Base-by-base conservation (phyloP, 75 land plant species). In the Pinus albicaulis region DNA sequence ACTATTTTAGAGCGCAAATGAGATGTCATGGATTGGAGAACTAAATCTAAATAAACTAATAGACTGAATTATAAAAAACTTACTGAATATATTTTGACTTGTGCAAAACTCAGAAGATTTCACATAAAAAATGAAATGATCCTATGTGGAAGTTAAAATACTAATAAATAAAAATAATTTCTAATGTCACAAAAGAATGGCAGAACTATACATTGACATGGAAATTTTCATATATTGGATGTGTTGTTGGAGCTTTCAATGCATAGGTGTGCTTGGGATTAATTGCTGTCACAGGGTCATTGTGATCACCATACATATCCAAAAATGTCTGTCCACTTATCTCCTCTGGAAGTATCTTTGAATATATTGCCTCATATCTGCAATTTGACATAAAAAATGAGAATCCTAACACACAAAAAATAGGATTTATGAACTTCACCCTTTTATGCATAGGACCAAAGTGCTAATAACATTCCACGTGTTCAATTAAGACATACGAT, bases 151-250 rank as follows among this genome's bases (percentile, higher is more conserved):
- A 65, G 69, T 65, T 19, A 34, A 65, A 34, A 34, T 0, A 36
- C 14, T 28, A 64, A 64, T 3, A 16, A 64, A 4, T 64, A 25
- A 34, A 64, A 5, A 65, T 31, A 36, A 65, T 16, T 59, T 4
- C 20, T 34, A 28, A 65, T 15, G 17, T 34, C 5, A 65, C 7
- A 31, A 65, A 1, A 65, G 41, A n/a, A 31, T 65, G 41, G 36
- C 36, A 28, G 20, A 65, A 31, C 71, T 80, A 73, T 57, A 91
- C 96, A 96, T 93, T 83, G 28, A 93, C 92, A 24, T 92, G 86
- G 78, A 91, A 93, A 79, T 93, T 93, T 58, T 93, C 96, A 78
- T 92, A 93, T 25, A 93, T 75, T 24, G 97, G 94, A 80, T 93
- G 97, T 59, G 86, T 80, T n/a, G 95, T 83, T 74, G 94, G 86